Base-by-base conservation (phyloP, 805 yeast genomes). In the Myxozyma mucilagina region DNA sequence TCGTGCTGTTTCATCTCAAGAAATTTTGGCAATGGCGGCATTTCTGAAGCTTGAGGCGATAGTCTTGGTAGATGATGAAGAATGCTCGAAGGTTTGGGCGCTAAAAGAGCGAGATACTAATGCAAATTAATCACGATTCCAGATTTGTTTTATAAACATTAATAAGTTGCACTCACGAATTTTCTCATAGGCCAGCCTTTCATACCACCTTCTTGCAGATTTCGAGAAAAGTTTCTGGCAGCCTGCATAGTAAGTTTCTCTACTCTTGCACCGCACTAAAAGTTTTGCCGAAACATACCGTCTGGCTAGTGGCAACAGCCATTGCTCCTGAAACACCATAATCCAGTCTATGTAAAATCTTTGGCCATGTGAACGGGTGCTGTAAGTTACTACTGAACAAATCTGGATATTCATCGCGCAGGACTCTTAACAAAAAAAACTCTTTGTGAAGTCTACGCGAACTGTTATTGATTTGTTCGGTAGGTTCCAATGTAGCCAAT, bases 251-350 rank as follows among this genome's bases (percentile, higher is more conserved):
- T 29, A 18, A 38, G 38, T 16, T 14, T 32, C 38, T 36, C 31
- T 24, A 24, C 1, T 41, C n/a, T 3, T 38, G 11, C 32, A 14
- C 20, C 29, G 4, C 41, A 38, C 41, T 49, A 10, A 29, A n/a
- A 29, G 20, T 7, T 20, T 5, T 24, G 6, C 31, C 5, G 6
- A 24, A 32, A 14, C 59, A 1, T n/a, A 61, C 64, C 55, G 24
- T 49, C 43, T 13, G 16, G 31, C 66, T 63, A 5, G 60, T 53
- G 4, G 66, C 60, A 16, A 63, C 49, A 2, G 50, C 50, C 61
- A 63, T 61, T 16, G 67, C 67, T 7, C 67, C 67, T n/a, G 65
- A 49, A 10, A 63, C 67, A 6, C 59, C 62, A 45, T 61, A 61
- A 41, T 63, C 67, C 9, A 63, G 54, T 36, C 67, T 44, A 41